A percentile compares a stretch with the other conserved stretches of the same genome.
These are phyloP conservation scores for Stramenopiles sp. DNA, from an alignment of 352 stramenopile genomes.

Conservation along the genomic window DNA sequence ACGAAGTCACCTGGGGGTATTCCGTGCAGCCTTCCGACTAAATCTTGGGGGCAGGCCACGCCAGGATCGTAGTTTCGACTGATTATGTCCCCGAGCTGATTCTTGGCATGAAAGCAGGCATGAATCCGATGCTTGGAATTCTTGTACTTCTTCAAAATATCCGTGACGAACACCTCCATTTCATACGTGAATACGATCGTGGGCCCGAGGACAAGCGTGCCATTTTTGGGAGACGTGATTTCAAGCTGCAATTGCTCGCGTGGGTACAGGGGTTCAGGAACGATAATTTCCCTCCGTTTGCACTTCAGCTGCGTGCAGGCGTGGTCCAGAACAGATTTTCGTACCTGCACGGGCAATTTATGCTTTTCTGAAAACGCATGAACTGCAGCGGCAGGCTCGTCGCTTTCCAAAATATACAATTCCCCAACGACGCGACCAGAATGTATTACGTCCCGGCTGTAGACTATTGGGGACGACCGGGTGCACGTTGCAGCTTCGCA, in stretches of 20 bases:
- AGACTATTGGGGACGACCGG: neutral
- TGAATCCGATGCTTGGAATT: neutral
- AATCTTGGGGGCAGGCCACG: neutral
- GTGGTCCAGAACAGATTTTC: neutral
- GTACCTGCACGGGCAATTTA: neutral
- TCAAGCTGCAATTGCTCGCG: neutral
- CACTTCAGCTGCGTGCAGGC: neutral
- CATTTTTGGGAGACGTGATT: neutral
- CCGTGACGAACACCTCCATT: neutral
- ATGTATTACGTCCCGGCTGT: neutral
- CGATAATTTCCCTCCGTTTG: neutral
- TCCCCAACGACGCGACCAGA: neutral
- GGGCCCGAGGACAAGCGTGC: neutral
- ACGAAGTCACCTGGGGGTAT: neutral
- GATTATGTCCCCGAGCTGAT: neutral
- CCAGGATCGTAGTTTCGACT: neutral
- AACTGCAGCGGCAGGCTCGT: neutral
- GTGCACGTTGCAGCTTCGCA: neutral
- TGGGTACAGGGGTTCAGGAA: neutral
- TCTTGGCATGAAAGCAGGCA: neutral
- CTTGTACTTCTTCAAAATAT: neutral
- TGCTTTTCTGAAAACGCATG: neutral
- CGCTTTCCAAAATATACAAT: neutral
- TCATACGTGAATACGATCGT: neutral
- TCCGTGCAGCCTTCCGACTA: neutral